phyloP scores from a whole-genome alignment of 192 early-diverging fungal species.

The Radiomyces spectabilis region DNA sequence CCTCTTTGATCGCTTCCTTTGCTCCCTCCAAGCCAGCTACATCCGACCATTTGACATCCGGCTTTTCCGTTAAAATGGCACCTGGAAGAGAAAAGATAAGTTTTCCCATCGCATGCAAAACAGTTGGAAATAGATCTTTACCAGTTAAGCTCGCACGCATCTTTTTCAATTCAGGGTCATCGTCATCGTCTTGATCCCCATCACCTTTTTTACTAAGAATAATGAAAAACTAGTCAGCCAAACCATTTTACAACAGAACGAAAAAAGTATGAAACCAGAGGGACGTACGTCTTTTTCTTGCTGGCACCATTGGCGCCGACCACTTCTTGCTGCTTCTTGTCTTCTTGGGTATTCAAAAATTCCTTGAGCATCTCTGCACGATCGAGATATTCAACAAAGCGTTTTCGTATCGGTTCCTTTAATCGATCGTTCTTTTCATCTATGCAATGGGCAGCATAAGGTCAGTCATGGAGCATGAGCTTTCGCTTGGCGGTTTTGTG shows the following conservation, averaged over 20 bases:
- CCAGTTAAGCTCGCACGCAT: slow-evolving; percentile 54
- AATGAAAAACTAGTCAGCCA: too few species aligned
- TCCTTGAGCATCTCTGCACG: slow-evolving; percentile 94
- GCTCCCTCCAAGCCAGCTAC: slow-evolving; percentile 93
- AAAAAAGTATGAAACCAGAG: too few species aligned
- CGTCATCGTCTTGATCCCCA: slow-evolving; percentile 39
- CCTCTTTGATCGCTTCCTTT: slow-evolving; percentile 96
- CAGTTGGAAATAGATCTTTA: neutral
- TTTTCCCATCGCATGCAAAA: neutral
- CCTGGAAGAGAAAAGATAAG: slow-evolving; percentile 28
- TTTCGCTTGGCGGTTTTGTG: neutral
- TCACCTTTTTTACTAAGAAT: slow-evolving; percentile 22
- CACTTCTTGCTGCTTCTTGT: slow-evolving; percentile 56
- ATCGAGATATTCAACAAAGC: slow-evolving; percentile 88
- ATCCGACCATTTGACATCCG: slow-evolving; percentile 95
- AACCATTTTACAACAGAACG: too few species aligned
- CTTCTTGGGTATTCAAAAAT: slow-evolving; percentile 63
- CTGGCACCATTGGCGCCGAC: slow-evolving; percentile 46
- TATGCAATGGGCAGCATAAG: slow-evolving; percentile 27
- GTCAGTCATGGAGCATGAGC: neutral
- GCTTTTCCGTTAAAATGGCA: slow-evolving; percentile 92
- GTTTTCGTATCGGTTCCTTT: slow-evolving; percentile 79
- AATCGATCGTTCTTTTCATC: slow-evolving; percentile 92
- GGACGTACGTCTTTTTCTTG: too few species aligned
- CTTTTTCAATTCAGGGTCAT: slow-evolving; percentile 79